Evolutionary conservation across 371 early-diverging fungal species (phyloP), one percentile per base, ranked within the genome.

Genomic region (Umbelopsis sp.): DNA sequence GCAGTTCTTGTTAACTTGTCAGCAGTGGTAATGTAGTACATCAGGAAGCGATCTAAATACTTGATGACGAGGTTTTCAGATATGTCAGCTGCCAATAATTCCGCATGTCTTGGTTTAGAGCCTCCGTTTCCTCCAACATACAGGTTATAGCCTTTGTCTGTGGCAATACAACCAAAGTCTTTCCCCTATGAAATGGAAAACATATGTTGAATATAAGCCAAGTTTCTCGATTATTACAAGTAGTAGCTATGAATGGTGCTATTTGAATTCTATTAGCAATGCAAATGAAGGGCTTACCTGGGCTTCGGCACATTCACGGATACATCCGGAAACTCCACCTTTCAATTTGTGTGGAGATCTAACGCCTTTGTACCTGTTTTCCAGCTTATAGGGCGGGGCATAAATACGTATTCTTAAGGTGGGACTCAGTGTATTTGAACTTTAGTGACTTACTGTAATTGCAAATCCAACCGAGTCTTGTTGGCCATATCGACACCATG

Each of bases 91-190:
- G 79, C 85, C 10, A 90, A 73, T 38, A 90, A 73, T 29, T 86
- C 86, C 0, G 91, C 89, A 68, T 90, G 91, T 65, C 85, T 88
- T 14, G 91, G 91, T 67, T 81, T 86, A 18, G 86, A 76, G 20
- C 91, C 91, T 53, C 91, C 91, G 71, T 90, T 90, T 32, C 91
- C 91, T 46, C 88, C 82, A 32, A 90, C 89, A 67, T 89, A 90
- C 10, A 90, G 70, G 70, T 90, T 90, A 72, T 83, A 90, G 1
- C 91, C 91, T 70, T 89, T 89, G 46, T 90, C 90, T 16, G 90
- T 90, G 14, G 91, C 91, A 68, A 90, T 89, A 53, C 86, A 70
- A 37, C 84, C 83, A 69, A 86, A 85, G 69, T 86, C 86, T 66
- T 74, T 69, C 67, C 71, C 74, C 63, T 45, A 20, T n/a, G 4